Evolutionary conservation across 2,329 filamentous ascomycete species (phyloP).

Genomic region (Chaetomium strumarium): DNA sequence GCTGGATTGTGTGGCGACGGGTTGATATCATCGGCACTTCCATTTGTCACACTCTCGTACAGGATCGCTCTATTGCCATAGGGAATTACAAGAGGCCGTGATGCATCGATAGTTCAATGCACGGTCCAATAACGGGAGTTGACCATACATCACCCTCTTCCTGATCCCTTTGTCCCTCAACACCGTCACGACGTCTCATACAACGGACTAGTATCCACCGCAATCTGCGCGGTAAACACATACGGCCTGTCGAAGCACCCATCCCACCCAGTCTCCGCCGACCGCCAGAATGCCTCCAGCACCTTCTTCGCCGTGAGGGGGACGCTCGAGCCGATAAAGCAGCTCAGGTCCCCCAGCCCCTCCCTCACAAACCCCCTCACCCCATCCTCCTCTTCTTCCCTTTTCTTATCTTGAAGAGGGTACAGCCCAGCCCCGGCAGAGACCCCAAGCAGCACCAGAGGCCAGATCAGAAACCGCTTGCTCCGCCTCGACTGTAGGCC

Average conservation of each 20-base stretch:
- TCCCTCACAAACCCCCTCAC: slow-evolving; percentile 25
- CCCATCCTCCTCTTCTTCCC: neutral
- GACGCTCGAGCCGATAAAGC: slow-evolving; percentile 25
- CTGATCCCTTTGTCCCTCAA: neutral
- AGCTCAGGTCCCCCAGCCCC: slow-evolving; percentile 26
- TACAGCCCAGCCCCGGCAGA: slow-evolving; percentile 11
- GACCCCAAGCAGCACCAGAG: slow-evolving; percentile 33
- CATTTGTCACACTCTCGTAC: too few species aligned
- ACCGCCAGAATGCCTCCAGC: slow-evolving; percentile 33
- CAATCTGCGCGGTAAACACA: slow-evolving; percentile 23
- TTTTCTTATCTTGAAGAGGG: neutral
- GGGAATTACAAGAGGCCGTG: too few species aligned
- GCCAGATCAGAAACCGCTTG: slow-evolving; percentile 31
- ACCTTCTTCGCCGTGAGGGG: slow-evolving; percentile 30
- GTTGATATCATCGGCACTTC: too few species aligned
- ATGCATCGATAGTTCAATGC: too few species aligned
- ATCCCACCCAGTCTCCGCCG: slow-evolving; percentile 31
- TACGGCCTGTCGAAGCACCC: slow-evolving; percentile 34
- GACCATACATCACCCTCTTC: too few species aligned
- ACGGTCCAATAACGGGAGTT: neutral
- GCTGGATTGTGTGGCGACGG: too few species aligned
- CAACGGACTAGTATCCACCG: slow-evolving; percentile 12
- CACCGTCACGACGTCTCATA: neutral
- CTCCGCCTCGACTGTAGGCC: slow-evolving; percentile 18
- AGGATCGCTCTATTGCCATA: too few species aligned